Evolutionary conservation across 208 protist species (phyloP).

Genomic region (Herpetomonas samuelpessoai): DNA sequence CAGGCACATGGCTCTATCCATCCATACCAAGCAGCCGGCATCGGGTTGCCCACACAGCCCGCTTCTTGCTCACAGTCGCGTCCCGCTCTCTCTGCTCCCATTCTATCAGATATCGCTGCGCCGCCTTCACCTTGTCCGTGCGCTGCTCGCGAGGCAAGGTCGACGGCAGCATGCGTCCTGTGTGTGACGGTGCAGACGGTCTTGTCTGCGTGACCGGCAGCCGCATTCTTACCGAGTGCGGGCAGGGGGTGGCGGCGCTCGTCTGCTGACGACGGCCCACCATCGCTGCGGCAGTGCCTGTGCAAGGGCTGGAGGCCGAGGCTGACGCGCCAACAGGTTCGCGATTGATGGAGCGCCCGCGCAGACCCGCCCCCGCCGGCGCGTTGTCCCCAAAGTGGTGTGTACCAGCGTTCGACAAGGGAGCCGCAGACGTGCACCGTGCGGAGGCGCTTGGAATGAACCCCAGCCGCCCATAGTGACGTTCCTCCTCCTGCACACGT

Average conservation of each 20-base stretch:
- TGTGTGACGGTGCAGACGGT: too few relatives aligned
- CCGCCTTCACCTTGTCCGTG: slow-evolving; percentile 24
- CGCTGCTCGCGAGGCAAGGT: slow-evolving; percentile 16
- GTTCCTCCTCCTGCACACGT: background rate
- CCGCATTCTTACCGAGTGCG: background rate
- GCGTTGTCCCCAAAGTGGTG: slow-evolving; percentile 1
- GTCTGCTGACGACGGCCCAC: too few relatives aligned
- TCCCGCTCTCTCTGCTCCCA: slow-evolving; percentile 26
- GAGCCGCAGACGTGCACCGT: too few relatives aligned
- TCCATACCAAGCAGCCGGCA: slow-evolving; percentile 26
- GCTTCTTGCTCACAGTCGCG: slow-evolving; percentile 8
- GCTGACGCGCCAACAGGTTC: slow-evolving; percentile 1
- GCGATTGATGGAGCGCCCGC: slow-evolving; percentile 2
- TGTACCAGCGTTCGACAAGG: too few relatives aligned
- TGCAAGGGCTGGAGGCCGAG: too few relatives aligned
- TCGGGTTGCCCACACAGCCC: slow-evolving; percentile 25
- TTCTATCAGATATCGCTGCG: slow-evolving; percentile 15
- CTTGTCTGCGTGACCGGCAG: too few relatives aligned
- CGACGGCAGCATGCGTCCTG: background rate
- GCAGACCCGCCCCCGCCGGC: background rate
- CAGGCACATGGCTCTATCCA: too few relatives aligned
- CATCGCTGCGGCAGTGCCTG: too few relatives aligned
- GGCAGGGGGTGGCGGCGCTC: background rate
- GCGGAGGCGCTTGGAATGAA: background rate
- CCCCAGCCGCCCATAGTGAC: background rate